Conservation (phyloP, 2,329 filamentous ascomycete species). For the Talaromyces sp. region DNA sequence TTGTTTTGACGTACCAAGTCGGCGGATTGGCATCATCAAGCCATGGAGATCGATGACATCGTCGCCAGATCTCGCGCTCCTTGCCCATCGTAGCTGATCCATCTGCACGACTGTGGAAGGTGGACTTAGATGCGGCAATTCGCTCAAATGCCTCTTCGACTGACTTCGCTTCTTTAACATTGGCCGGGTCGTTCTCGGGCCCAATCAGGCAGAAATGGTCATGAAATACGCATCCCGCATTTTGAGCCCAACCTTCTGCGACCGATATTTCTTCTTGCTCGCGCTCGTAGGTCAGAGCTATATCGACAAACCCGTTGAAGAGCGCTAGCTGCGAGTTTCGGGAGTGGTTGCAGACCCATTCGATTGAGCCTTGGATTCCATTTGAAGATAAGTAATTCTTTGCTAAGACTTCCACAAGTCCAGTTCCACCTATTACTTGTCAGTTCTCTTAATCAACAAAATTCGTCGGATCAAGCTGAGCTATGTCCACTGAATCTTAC, state of each 20-base stretch:
- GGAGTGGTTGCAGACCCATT: constrained; percentile 5
- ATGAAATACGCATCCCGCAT: not conserved
- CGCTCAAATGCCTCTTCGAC: not conserved
- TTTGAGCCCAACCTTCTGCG: not conserved
- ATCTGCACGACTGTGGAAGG: not conserved
- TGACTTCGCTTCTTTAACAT: not conserved
- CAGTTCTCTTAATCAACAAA: too few species aligned
- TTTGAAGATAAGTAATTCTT: not conserved
- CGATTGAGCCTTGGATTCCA: not conserved
- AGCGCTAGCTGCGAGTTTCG: not conserved
- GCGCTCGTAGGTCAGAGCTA: not conserved
- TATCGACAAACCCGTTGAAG: not conserved
- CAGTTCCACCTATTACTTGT: not conserved
- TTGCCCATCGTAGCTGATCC: not conserved
- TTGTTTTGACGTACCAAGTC: not conserved
- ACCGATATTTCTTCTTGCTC: not conserved
- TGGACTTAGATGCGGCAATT: not conserved
- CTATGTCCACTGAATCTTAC: too few species aligned
- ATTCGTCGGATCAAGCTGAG: too few species aligned
- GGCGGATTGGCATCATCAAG: not conserved
- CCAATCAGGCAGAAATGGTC: not conserved
- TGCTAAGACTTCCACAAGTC: not conserved
- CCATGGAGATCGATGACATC: not conserved
- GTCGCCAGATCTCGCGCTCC: not conserved
- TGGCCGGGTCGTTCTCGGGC: not conserved